A percentile compares a stretch with the other conserved stretches of the same genome.
These are phyloP conservation scores for Apiospora saccharicola DNA, from an alignment of 2,329 filamentous ascomycete species.

Conservation along the genomic window DNA sequence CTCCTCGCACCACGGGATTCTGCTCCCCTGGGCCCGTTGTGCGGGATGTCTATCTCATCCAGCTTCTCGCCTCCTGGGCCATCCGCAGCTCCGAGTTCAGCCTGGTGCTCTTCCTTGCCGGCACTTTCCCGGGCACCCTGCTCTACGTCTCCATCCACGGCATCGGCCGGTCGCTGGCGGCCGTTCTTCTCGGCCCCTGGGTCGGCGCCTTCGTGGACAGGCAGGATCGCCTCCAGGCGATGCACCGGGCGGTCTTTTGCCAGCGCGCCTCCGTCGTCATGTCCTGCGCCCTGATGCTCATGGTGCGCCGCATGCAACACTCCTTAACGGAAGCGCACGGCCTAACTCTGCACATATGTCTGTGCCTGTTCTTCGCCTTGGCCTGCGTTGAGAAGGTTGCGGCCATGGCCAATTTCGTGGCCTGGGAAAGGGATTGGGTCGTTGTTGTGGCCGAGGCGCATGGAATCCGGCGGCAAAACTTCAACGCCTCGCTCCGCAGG, in stretches of 20 bases:
- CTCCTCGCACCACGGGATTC: constrained; percentile 19
- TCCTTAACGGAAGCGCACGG: neutral
- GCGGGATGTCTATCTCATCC: constrained; percentile 21
- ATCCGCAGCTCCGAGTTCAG: constrained; percentile 20
- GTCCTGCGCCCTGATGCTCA: constrained; percentile 15
- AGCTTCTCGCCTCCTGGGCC: constrained; percentile 14
- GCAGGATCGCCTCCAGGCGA: constrained; percentile 1
- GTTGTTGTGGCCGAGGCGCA: constrained; percentile 10
- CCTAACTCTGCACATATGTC: neutral
- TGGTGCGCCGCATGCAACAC: constrained; percentile 7
- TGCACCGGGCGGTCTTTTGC: constrained; percentile 8
- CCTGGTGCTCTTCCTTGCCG: constrained; percentile 18
- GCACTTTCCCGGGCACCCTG: constrained; percentile 16
- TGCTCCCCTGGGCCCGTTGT: constrained; percentile 11
- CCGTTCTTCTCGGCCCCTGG: constrained; percentile 11
- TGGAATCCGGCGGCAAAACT: constrained; percentile 5
- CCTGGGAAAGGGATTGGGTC: constrained; percentile 10
- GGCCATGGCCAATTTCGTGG: constrained; percentile 12
- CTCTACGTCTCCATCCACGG: constrained; percentile 19
- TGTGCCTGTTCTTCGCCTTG: constrained; percentile 9
- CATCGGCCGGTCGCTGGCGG: constrained; percentile 16
- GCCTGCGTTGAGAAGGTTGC: constrained; percentile 5
- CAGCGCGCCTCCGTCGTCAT: constrained; percentile 11
- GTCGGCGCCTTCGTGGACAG: constrained; percentile 10
- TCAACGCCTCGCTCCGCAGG: constrained; percentile 10